Evolutionary conservation across 2,329 filamentous ascomycete species (phyloP).

Genomic region (Aspergillus cejpii): DNA sequence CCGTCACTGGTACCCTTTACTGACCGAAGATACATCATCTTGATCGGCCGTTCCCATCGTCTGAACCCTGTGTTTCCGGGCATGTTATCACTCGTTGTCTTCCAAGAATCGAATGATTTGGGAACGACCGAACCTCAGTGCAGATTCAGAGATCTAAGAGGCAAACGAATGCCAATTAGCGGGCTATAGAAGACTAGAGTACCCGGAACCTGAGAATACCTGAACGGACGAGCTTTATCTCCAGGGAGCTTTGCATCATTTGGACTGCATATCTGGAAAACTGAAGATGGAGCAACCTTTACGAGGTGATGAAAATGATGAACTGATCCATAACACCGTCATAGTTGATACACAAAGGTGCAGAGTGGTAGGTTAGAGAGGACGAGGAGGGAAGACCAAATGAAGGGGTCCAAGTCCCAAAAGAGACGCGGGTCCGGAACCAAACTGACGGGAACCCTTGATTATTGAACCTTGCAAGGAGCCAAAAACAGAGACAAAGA

Average conservation of each 20-base stretch:
- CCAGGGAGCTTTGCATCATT: not conserved
- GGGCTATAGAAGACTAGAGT: no score
- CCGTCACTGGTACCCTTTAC: no score
- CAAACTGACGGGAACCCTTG: slow-evolving; percentile 21
- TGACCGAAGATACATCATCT: no score
- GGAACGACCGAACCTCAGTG: no score
- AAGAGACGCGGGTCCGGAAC: slow-evolving; percentile 17
- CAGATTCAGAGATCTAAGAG: no score
- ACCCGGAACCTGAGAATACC: not conserved
- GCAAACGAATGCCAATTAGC: no score
- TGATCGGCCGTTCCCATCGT: no score
- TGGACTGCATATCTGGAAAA: not conserved
- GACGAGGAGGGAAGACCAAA: slow-evolving; percentile 3
- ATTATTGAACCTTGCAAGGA: slow-evolving; percentile 8
- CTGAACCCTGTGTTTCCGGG: no score
- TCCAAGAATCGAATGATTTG: no score
- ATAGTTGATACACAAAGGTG: not conserved
- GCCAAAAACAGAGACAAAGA: slow-evolving; percentile 2
- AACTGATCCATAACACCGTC: not conserved
- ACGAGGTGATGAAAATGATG: not conserved
- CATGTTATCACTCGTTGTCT: no score
- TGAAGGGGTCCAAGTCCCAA: slow-evolving; percentile 1
- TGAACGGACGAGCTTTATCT: not conserved
- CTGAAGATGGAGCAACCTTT: not conserved
- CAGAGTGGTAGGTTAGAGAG: not conserved